These are phyloP conservation scores for Eucalyptus tenuipes DNA, from an alignment of 345 rosid species.

Conservation along the genomic window DNA sequence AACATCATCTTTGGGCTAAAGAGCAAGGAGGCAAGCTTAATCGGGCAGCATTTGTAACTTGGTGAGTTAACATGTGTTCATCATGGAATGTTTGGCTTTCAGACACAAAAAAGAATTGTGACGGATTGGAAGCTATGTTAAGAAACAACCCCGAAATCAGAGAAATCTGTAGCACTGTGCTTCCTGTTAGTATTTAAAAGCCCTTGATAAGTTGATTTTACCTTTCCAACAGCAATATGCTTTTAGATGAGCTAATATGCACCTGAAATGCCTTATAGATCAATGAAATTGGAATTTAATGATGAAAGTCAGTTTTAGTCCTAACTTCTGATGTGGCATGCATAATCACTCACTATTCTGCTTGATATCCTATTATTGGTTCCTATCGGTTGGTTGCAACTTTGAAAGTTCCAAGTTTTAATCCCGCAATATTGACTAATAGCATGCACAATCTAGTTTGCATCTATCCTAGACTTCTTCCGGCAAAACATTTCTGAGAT, in stretches of 20 bases:
- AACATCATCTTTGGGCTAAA: conserved; percentile 51
- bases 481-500: not conserved
- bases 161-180: not conserved
- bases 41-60: conserved; percentile 78
- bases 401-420: not conserved
- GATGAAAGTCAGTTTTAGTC: not conserved
- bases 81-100: not conserved
- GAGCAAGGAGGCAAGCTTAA: conserved; percentile 35
- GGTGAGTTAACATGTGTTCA: conserved; percentile 30
- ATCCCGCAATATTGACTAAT: not conserved
- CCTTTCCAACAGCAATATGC: not conserved
- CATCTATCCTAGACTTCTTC: not conserved
- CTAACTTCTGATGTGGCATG: not conserved
- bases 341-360: not conserved
- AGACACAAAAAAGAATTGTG: not conserved
- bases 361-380: not conserved
- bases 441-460: not conserved
- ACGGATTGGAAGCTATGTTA: not conserved
- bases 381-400: not conserved
- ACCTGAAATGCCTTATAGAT: not conserved
- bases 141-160: not conserved
- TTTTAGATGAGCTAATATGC: not conserved
- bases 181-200: not conserved
- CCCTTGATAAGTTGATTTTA: not conserved
- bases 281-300: not conserved